Evolutionary conservation across 2,329 filamentous ascomycete genomes (phyloP).

Genomic region (Neocucurbitaria cava): DNA sequence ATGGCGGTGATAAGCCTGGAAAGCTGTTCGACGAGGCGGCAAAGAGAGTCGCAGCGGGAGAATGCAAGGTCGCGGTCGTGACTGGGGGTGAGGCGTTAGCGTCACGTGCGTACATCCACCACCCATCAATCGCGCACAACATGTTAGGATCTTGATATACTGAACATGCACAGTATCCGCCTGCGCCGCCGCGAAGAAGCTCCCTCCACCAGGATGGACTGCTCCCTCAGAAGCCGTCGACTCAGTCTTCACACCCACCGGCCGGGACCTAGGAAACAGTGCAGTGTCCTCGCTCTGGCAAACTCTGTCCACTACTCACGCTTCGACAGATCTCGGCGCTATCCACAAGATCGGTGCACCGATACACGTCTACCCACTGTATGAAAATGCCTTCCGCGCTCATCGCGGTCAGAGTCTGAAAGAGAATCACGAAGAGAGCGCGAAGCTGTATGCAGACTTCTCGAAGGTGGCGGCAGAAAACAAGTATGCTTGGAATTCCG

Average conservation of each 20-base stretch:
- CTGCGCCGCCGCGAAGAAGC: slow-evolving; percentile 59
- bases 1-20: slow-evolving; percentile 70
- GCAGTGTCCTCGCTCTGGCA: slow-evolving; percentile 30
- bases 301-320: slow-evolving; percentile 20
- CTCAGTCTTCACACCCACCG: slow-evolving; percentile 60
- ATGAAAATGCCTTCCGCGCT: slow-evolving; percentile 69
- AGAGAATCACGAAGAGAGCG: slow-evolving; percentile 66
- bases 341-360: slow-evolving; percentile 67
- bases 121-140: no score
- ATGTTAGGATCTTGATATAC: neutral
- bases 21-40: slow-evolving; percentile 70
- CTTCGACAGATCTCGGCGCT: slow-evolving; percentile 59
- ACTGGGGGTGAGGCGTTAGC: slow-evolving; percentile 71
- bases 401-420: slow-evolving; percentile 60
- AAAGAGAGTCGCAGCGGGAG: slow-evolving; percentile 60
- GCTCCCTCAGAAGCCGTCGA: slow-evolving; percentile 55
- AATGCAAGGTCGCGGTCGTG: slow-evolving; percentile 64
- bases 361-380: slow-evolving; percentile 72
- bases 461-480: slow-evolving; percentile 63
- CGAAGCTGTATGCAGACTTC: slow-evolving; percentile 67
- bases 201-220: slow-evolving; percentile 69
- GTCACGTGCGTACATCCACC: slow-evolving; percentile 53
- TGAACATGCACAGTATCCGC: slow-evolving; percentile 51
- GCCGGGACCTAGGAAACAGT: slow-evolving; percentile 53
- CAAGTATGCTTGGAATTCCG: slow-evolving; percentile 65